These are phyloP conservation scores for Monascus purpureus DNA, from an alignment of 495 filamentous ascomycete genomes.

Conservation along the genomic window DNA sequence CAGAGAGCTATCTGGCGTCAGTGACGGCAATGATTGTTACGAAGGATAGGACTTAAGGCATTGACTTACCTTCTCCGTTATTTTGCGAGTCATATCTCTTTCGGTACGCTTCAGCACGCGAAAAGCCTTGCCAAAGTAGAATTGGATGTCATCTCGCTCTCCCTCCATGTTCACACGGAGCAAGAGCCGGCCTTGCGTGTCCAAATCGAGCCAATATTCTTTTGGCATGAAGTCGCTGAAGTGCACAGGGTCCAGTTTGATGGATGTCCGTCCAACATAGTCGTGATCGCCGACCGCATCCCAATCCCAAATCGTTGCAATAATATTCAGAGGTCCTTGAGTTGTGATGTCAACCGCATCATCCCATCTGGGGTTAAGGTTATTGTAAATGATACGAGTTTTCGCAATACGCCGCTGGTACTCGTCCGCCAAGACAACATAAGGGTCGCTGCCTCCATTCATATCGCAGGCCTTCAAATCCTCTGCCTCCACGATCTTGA, in stretches of 20 bases:
- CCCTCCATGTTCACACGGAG: conserved; percentile 96
- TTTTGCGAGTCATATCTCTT: conserved; percentile 93
- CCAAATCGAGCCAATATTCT: conserved; percentile 95
- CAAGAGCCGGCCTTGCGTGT: conserved; percentile 84
- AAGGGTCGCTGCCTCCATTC: conserved; percentile 87
- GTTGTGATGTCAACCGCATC: conserved; percentile 94
- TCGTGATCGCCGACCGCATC: conserved; percentile 96
- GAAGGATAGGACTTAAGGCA: too few species aligned
- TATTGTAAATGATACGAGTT: conserved; percentile 82
- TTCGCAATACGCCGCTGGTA: conserved; percentile 96
- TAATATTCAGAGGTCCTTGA: conserved; percentile 78
- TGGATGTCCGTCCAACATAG: conserved; percentile 83
- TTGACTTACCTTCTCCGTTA: conserved; percentile 83
- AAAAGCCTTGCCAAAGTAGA: conserved; percentile 97
- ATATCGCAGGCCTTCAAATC: conserved; percentile 96
- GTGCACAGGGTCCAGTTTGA: conserved; percentile 89
- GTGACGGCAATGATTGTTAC: too few species aligned
- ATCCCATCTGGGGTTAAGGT: conserved; percentile 94
- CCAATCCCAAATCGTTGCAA: conserved; percentile 98
- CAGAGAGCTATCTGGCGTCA: conserved; percentile 61
- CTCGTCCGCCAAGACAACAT: conserved; percentile 92
- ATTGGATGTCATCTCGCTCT: conserved; percentile 95
- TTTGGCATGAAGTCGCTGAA: conserved; percentile 91
- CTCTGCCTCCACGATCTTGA: conserved; percentile 98
- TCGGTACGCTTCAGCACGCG: conserved; percentile 87